phyloP scores from a whole-genome alignment of 2,329 filamentous ascomycete genomes.

The Periconia digitata region DNA sequence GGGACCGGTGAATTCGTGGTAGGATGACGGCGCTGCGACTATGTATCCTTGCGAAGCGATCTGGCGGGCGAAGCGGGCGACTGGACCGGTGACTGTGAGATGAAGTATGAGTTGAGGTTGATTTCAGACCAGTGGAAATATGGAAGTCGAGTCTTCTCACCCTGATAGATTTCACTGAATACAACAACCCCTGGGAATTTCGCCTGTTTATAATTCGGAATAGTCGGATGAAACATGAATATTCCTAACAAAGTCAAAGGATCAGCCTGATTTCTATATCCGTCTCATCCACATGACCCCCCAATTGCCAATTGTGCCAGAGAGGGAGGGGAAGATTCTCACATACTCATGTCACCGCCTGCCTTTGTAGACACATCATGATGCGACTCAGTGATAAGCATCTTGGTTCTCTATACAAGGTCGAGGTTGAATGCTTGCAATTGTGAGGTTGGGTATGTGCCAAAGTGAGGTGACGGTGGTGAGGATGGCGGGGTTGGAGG shows the following conservation, averaged over 20 bases:
- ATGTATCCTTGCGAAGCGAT: conserved; percentile 94
- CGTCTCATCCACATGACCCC: too few relatives aligned
- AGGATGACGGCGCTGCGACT: conserved; percentile 84
- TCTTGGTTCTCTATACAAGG: conserved; percentile 29
- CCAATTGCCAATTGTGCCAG: conserved; percentile 4
- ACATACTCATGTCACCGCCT: conserved; percentile 61
- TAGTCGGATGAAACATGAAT: conserved; percentile 83
- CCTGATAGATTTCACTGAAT: conserved; percentile 96
- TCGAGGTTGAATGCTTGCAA: neutral
- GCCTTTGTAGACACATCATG: conserved; percentile 62
- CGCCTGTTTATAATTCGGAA: conserved; percentile 84
- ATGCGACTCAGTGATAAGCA: conserved; percentile 63
- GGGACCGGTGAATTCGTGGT: conserved; percentile 89
- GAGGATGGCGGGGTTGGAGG: neutral
- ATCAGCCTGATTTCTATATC: too few relatives aligned
- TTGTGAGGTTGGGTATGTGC: neutral
- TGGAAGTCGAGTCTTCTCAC: too few relatives aligned
- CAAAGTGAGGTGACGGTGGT: neutral
- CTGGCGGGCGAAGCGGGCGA: conserved; percentile 84
- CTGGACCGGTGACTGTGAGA: conserved; percentile 74
- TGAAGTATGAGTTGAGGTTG: neutral
- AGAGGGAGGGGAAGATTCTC: neutral
- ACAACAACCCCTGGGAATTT: conserved; percentile 86
- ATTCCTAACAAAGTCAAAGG: conserved; percentile 67
- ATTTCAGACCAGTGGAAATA: neutral